Percentiles rank a stretch among this genome's conserved stretches.
These are phyloP conservation scores for Mycena sanguinolenta DNA, from an alignment of 768 basidiomycete species.

Conservation along the genomic window DNA sequence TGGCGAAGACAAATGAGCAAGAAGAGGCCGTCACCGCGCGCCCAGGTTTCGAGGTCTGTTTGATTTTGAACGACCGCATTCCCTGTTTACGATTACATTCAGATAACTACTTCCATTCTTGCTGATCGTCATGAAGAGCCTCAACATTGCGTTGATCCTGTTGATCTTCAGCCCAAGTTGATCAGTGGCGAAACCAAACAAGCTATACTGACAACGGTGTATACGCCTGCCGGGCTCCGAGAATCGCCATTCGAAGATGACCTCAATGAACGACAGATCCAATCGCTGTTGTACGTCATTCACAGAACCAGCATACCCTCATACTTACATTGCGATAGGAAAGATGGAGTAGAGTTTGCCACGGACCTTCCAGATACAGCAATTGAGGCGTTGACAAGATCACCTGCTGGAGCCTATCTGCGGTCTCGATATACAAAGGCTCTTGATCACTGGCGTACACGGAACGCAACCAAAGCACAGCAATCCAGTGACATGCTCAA, in stretches of 20 bases:
- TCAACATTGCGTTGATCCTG: not conserved
- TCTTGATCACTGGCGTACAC: conserved; percentile 9
- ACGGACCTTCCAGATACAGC: not conserved
- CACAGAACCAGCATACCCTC: not conserved
- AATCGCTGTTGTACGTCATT: conserved; percentile 5
- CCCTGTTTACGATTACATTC: conserved; percentile 22
- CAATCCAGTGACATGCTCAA: not conserved
- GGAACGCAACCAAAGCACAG: not conserved
- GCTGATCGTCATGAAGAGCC: not conserved
- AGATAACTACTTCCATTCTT: conserved; percentile 16
- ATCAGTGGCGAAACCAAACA: conserved; percentile 18
- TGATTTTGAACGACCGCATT: not conserved
- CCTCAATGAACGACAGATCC: not conserved
- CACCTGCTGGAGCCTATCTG: not conserved
- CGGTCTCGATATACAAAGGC: not conserved
- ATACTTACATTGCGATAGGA: not conserved
- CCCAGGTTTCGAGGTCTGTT: conserved; percentile 61
- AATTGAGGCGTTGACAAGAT: conserved; percentile 3
- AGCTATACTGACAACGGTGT: conserved; percentile 13
- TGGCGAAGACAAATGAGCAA: conserved; percentile 67
- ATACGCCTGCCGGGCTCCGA: conserved; percentile 11
- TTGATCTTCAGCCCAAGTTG: conserved; percentile 13
- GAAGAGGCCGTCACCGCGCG: conserved; percentile 61
- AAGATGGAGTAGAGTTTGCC: conserved; percentile 3
- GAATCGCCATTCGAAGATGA: not conserved